Percentiles rank a stretch among this genome's conserved stretches.
Evolutionary conservation across 2,329 filamentous ascomycete species (phyloP).

Genomic region (Epichloe gansuensis): DNA sequence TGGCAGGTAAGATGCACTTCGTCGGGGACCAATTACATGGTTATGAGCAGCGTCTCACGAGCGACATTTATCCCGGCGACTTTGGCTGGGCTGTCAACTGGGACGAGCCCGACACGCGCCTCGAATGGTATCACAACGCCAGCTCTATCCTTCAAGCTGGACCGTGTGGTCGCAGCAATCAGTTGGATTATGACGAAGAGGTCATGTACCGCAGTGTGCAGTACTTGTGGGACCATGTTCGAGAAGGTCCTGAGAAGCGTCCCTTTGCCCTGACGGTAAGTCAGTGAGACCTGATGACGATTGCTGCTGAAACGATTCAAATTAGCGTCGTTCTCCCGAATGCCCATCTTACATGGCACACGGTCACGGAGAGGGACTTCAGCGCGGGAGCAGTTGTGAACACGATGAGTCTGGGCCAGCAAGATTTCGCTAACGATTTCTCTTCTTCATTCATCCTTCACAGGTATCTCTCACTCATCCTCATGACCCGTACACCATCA

Average conservation of each 20-base stretch:
- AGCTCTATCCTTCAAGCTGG: slow-evolving; percentile 86
- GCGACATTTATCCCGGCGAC: slow-evolving; percentile 88
- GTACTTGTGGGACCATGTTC: slow-evolving; percentile 81
- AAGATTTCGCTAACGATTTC: not conserved
- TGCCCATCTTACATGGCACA: not conserved
- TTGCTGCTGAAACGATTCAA: not conserved
- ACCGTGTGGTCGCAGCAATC: slow-evolving; percentile 79
- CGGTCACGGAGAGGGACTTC: not conserved
- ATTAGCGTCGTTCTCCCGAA: not conserved
- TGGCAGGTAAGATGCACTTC: slow-evolving; percentile 97
- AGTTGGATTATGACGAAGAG: slow-evolving; percentile 92
- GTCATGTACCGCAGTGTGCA: slow-evolving; percentile 86
- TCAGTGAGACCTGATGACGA: not conserved
- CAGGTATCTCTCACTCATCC: slow-evolving; percentile 81
- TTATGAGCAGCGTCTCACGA: slow-evolving; percentile 85
- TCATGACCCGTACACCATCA: slow-evolving; percentile 90
- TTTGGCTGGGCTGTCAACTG: slow-evolving; percentile 93
- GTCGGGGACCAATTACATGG: slow-evolving; percentile 89
- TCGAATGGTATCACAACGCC: slow-evolving; percentile 96
- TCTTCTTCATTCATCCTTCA: not conserved
- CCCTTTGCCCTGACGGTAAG: slow-evolving; percentile 71
- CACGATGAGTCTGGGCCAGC: not conserved
- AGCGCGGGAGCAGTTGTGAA: not conserved
- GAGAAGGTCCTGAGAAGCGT: slow-evolving; percentile 57
- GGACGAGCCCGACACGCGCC: slow-evolving; percentile 74